Evolutionary conservation across 2,329 filamentous ascomycete genomes (phyloP).

Genomic region (Helotiales sp.): DNA sequence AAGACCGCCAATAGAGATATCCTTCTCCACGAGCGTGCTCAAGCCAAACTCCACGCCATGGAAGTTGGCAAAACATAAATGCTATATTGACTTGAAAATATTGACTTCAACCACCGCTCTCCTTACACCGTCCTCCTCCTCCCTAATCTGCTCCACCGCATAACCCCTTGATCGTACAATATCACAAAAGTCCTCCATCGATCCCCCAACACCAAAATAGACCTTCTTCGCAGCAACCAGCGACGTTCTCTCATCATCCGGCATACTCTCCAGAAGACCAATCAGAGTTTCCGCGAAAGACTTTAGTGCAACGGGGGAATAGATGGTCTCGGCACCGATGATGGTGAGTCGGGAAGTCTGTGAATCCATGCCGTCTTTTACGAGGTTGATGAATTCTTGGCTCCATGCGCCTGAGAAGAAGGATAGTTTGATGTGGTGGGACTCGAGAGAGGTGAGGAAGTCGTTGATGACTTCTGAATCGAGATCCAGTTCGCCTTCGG

Average conservation of each 20-base stretch:
- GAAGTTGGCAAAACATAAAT: too few relatives aligned
- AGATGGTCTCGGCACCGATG: constrained; percentile 82
- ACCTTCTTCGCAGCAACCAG: constrained; percentile 63
- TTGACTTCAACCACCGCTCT: constrained; percentile 57
- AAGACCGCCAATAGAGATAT: background rate
- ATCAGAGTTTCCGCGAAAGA: constrained; percentile 73
- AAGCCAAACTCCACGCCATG: too few relatives aligned
- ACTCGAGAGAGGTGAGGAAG: constrained; percentile 61
- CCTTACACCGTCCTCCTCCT: constrained; percentile 17
- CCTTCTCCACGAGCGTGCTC: background rate
- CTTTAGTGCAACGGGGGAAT: constrained; percentile 72
- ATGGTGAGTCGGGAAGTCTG: constrained; percentile 52
- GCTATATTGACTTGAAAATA: background rate
- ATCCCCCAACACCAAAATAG: constrained; percentile 66
- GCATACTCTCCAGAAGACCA: constrained; percentile 55
- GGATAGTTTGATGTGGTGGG: constrained; percentile 59
- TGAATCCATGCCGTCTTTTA: constrained; percentile 44
- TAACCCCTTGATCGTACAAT: constrained; percentile 56
- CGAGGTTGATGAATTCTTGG: constrained; percentile 62
- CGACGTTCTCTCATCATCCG: constrained; percentile 49
- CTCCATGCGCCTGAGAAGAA: constrained; percentile 81
- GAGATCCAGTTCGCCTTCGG: constrained; percentile 43
- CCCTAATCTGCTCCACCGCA: constrained; percentile 45
- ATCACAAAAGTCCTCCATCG: constrained; percentile 74
- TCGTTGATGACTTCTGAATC: constrained; percentile 55